phyloP scores from a whole-genome alignment of 495 filamentous ascomycete genomes.

The Tuber umbilicatum region DNA sequence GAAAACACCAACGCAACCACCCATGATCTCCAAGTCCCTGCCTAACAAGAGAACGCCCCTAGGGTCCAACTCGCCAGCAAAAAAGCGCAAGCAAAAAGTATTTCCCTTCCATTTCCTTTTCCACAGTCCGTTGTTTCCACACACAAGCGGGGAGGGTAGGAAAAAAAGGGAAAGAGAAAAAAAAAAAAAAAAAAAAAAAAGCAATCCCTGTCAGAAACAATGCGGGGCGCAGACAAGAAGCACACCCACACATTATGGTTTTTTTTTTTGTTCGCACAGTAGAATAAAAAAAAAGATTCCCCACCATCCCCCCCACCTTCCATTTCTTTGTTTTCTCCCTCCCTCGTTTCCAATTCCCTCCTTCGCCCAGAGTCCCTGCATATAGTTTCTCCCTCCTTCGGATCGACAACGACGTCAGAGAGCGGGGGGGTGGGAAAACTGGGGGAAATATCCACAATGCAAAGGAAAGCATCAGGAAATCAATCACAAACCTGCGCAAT shows the following conservation, averaged over 20 bases:
- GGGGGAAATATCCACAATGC: not conserved
- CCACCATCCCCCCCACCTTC: not conserved
- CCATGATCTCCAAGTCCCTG: not conserved
- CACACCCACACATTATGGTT: not conserved
- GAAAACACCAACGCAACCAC: too few relatives aligned
- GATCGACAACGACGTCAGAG: not conserved
- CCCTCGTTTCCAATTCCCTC: not conserved
- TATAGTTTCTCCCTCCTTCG: not conserved
- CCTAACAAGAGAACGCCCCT: not conserved
- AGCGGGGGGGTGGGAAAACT: not conserved
- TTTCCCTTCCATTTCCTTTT: not conserved
- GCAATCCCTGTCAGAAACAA: not conserved
- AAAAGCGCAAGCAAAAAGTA: not conserved
- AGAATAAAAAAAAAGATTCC: not conserved
- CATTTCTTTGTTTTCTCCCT: not conserved
- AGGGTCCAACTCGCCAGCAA: not conserved
- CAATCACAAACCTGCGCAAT: not conserved
- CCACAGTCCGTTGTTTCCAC: not conserved
- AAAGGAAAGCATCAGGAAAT: constrained; percentile 1
- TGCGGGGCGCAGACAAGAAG: not conserved
- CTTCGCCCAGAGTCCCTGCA: not conserved
- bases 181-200: not conserved
- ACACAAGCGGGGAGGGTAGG: not conserved
- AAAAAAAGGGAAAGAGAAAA: not conserved
- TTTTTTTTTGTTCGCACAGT: not conserved